Evolutionary conservation across 208 protist species (phyloP), one percentile per base, ranked within the genome.

Genomic region (Wallacemonas collosoma): DNA sequence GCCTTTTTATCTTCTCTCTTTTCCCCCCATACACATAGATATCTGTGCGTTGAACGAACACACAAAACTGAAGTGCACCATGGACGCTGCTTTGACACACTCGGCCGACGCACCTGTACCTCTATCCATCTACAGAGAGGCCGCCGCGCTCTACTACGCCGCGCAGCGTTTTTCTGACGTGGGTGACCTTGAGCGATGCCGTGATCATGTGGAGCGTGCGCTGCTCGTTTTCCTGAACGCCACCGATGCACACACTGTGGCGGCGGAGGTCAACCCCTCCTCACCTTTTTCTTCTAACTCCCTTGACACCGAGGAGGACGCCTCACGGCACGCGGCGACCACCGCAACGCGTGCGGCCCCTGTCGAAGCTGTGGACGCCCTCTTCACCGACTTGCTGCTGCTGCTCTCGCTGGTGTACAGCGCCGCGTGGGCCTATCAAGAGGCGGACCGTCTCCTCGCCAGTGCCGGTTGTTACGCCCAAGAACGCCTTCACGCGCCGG

Each of bases 361-460:
- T 48, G 12, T 17, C 40, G 51, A 44, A 43, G 1, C 57, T 55
- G 74, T 62, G 35, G 70, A 91, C 58, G 50, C 54, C 0, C 71
- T 84, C 26, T 91, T 91, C 45, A 76, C 78, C 11, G 77, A 89
- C 50, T 11, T 55, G 0, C 77, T 93, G 5, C 58, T 93, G 7
- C 77, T 93, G 4, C 75, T 93, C 26, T 77, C 78, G 7, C 75
- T 60, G 61, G 63, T 88, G 9, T 85, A 89, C 74, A 81, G 63
- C 48, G 84, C 79, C 2, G 79, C 75, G 14, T 65, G 67, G 9
- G 77, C 76, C 38, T 88, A 76, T 61, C 40, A 51, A 2, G 86
- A 89, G 78, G 83, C 86, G 61, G 88, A 93, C 53, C 80, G 86
- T 2, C 74, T 91, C 1, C 78, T 84, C 17, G 76, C 79, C 15